Conservation (phyloP, 176 grass and related monocot genomes). For the Musa itinerans region DNA sequence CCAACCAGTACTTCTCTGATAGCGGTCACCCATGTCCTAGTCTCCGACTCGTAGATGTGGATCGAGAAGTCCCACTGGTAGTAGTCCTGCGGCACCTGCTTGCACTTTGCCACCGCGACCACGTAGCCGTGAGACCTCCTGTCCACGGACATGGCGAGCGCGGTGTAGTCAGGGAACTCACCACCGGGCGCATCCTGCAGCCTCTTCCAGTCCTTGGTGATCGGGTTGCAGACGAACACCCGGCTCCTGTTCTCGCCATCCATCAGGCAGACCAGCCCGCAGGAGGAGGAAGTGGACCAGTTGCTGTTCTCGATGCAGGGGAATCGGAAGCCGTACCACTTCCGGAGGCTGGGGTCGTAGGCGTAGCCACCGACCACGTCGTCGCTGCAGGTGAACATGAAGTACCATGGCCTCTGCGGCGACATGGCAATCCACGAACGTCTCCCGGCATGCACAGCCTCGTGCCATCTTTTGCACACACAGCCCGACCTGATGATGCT, state of each 20-base stretch:
- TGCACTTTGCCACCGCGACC: slow-evolving; percentile 59
- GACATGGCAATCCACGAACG: slow-evolving; percentile 35
- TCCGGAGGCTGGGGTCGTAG: slow-evolving; percentile 48
- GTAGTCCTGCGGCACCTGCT: slow-evolving; percentile 46
- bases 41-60: slow-evolving; percentile 49
- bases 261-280: slow-evolving; percentile 70
- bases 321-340: slow-evolving; percentile 77
- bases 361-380: slow-evolving; percentile 48
- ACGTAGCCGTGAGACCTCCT: slow-evolving; percentile 47
- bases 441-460: slow-evolving; percentile 42
- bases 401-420: slow-evolving; percentile 92
- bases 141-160: slow-evolving; percentile 48
- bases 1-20: slow-evolving; percentile 49
- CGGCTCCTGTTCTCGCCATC: slow-evolving; percentile 58
- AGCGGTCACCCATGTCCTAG: slow-evolving; percentile 39
- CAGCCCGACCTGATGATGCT: slow-evolving; percentile 64
- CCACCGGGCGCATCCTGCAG: slow-evolving; percentile 43
- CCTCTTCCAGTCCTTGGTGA: slow-evolving; percentile 57
- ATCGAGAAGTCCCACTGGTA: slow-evolving; percentile 68
- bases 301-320: slow-evolving; percentile 83
- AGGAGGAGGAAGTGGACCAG: slow-evolving; percentile 70
- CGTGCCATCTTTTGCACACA: slow-evolving; percentile 76
- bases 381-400: slow-evolving; percentile 80
- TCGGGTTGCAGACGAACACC: slow-evolving; percentile 72
- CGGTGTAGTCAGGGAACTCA: slow-evolving; percentile 61